These are phyloP conservation scores for Nicotiana attenuata DNA, from an alignment of 257 asterid species.

Conservation along the genomic window DNA sequence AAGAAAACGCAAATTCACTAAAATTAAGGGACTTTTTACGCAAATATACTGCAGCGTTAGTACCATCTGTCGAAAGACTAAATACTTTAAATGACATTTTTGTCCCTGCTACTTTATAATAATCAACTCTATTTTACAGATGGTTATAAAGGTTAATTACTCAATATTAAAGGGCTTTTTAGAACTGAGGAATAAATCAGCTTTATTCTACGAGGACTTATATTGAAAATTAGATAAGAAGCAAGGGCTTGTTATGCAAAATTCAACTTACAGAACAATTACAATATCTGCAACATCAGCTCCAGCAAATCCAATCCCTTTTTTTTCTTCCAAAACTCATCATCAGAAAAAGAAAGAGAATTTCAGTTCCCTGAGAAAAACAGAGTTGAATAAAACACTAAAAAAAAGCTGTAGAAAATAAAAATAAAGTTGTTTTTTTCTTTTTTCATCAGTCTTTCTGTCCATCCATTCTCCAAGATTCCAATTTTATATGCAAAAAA, in stretches of 20 bases:
- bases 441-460: slow-evolving; percentile 1
- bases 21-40: neutral
- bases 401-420: neutral
- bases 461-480: slow-evolving; percentile 4
- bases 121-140: neutral
- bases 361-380: slow-evolving; percentile 34
- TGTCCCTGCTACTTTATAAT: neutral
- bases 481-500: neutral
- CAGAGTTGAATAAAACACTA: neutral
- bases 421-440: neutral
- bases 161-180: neutral
- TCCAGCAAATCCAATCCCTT: slow-evolving; percentile 13
- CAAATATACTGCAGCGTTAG: slow-evolving; percentile 7
- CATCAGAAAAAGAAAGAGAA: slow-evolving; percentile 29
- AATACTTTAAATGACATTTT: neutral
- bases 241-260: slow-evolving; percentile 3
- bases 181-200: neutral
- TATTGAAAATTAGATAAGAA: neutral
- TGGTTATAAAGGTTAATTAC: neutral
- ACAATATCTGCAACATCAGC: slow-evolving; percentile 47
- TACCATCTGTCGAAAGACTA: slow-evolving; percentile 4
- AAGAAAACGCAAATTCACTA: neutral
- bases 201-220: neutral
- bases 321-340: neutral
- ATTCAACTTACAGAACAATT: neutral